Percentiles rank a stretch among this genome's conserved stretches.
These are phyloP conservation scores for Aspergillus avenaceus DNA, from an alignment of 495 filamentous ascomycete genomes.

Conservation along the genomic window DNA sequence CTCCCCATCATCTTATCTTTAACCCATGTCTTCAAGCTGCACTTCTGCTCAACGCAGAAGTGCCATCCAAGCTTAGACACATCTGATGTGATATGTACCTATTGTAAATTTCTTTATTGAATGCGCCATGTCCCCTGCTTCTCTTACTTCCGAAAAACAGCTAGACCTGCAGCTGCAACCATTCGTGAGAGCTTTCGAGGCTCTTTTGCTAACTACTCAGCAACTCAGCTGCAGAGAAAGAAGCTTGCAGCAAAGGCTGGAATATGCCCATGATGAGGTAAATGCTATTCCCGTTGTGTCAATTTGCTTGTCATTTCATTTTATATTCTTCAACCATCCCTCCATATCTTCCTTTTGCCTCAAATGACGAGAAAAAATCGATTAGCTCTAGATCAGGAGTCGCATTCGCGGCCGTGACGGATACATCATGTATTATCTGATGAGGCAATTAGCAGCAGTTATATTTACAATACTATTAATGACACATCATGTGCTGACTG, in stretches of 20 bases:
- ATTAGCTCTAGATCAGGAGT: slow-evolving; percentile 61
- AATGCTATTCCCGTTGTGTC: slow-evolving; percentile 12
- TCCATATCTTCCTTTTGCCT: slow-evolving; percentile 22
- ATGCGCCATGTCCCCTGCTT: slow-evolving; percentile 34
- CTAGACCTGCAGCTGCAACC: slow-evolving; percentile 38
- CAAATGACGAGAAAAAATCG: slow-evolving; percentile 48
- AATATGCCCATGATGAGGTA: slow-evolving; percentile 47
- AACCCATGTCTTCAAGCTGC: slow-evolving; percentile 14
- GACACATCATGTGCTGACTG: slow-evolving; percentile 12
- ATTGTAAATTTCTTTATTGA: slow-evolving; percentile 22
- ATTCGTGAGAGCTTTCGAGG: slow-evolving; percentile 44
- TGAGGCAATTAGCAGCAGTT: slow-evolving; percentile 24
- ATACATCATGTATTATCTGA: slow-evolving; percentile 52
- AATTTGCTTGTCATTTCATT: too few species aligned
- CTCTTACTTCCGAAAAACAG: slow-evolving; percentile 27
- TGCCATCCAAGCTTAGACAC: slow-evolving; percentile 2
- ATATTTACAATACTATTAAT: too few species aligned
- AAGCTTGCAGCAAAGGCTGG: slow-evolving; percentile 37
- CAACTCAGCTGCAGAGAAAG: slow-evolving; percentile 41
- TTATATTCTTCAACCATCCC: slow-evolving; percentile 5
- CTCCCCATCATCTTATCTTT: slow-evolving; percentile 11
- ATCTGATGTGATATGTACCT: slow-evolving; percentile 20
- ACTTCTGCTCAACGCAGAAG: slow-evolving; percentile 28
- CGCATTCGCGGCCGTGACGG: slow-evolving; percentile 46
- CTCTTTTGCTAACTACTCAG: slow-evolving; percentile 46